Evolutionary conservation across 306 rosid species (phyloP).

Genomic region (Cucumis melo): DNA sequence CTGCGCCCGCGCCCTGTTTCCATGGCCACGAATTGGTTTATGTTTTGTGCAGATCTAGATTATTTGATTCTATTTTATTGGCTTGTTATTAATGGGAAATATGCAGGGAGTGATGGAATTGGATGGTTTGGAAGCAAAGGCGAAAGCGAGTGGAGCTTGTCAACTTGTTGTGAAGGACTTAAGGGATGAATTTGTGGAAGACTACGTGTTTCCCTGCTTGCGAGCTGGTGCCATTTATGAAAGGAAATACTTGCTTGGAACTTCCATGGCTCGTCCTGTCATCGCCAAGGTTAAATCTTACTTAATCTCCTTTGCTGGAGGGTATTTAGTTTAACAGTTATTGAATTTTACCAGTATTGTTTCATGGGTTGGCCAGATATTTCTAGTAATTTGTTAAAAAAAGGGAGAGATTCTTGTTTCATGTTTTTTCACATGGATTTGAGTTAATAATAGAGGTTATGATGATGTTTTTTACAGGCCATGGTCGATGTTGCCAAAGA

Average conservation of each 20-base stretch:
- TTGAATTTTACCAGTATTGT: background rate
- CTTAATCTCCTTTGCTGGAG: background rate
- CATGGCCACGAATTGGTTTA: background rate
- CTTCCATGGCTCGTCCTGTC: slow-evolving; percentile 98
- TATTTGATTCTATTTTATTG: background rate
- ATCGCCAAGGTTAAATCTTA: slow-evolving; percentile 39
- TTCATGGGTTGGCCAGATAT: background rate
- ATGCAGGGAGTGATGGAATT: slow-evolving; percentile 63
- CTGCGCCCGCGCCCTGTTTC: background rate
- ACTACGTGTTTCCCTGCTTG: slow-evolving; percentile 74
- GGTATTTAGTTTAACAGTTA: background rate
- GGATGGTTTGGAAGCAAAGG: slow-evolving; percentile 86
- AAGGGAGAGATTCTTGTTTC: background rate
- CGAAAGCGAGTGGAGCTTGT: slow-evolving; percentile 94
- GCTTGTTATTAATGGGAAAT: background rate
- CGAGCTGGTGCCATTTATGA: slow-evolving; percentile 93
- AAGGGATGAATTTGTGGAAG: slow-evolving; percentile 71
- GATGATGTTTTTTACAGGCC: slow-evolving; percentile 31
- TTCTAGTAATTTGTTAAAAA: background rate
- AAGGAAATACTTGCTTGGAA: slow-evolving; percentile 88
- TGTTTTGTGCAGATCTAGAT: background rate
- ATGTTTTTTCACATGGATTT: background rate
- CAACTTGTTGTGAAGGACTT: slow-evolving; percentile 83
- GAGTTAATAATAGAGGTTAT: background rate
- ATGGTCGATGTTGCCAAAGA: slow-evolving; percentile 91